Evolutionary conservation across 441 rosid species (phyloP), one percentile per base, ranked within the genome.

Genomic region (Cnidoscolus chayamansa): DNA sequence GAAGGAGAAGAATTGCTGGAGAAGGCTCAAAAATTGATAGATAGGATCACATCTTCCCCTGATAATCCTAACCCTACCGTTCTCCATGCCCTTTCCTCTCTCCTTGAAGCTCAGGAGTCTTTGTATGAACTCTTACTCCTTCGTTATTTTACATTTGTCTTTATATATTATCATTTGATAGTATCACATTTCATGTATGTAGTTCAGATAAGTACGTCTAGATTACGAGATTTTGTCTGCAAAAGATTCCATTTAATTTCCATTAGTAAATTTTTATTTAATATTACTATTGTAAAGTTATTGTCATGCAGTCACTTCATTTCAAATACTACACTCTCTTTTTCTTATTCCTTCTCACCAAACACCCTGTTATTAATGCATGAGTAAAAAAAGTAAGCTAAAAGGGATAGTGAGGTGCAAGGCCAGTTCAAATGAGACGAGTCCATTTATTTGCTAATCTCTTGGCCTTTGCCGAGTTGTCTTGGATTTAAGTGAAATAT

Each of bases 1-100:
- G 90, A 81, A 4, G 98, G 90, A 45, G 97, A 89, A 7, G 90
- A 84, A 80, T 69, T 93, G 77, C 73, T 86, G 73, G 92, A 71
- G 8, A 88, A 89, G 83, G 97, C 98, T 30, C 95, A 91, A 81
- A 81, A 71, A 65, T 85, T 87, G 49, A 96, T 96, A 87, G 99
- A 96, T 13, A 90, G 75, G 13, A 85, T 91, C 81, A 96, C 94
- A 71, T 76, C 90, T 53, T 78, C 79, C 51, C 86, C 90, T 9
- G 92, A 93, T 72, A 93, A 81, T 83, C 99, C 99, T 82, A 93
- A 79, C 72, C 88, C 97, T 72, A 65, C 78, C 10, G 73, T 85
- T 12, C 94, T 95, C 31, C 98, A 91, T 68, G 91, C 95, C 11
- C 95, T 95, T 40, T 77, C 96, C 8, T 86, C 90, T 53, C 86